A percentile compares a stretch with the other conserved stretches of the same genome.
These are phyloP conservation scores for Naganishia vaughanmartiniae DNA, from an alignment of 768 basidiomycete genomes.

Conservation along the genomic window DNA sequence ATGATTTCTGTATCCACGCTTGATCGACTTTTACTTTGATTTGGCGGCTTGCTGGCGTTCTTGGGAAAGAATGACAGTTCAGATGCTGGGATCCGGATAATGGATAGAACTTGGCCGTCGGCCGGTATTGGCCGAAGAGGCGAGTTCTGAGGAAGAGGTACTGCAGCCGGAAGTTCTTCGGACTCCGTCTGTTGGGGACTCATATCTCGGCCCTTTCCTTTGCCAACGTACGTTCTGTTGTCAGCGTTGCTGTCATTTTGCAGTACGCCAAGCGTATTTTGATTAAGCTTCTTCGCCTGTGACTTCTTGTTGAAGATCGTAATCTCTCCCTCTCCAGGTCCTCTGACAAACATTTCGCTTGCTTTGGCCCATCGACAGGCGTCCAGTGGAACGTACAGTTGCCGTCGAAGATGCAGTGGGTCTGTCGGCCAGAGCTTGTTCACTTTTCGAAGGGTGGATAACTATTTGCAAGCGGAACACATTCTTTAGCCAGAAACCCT, in stretches of 20 bases:
- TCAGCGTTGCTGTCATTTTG: not conserved
- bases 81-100: constrained; percentile 15
- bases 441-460: constrained; percentile 72
- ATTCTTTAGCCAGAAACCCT: not conserved
- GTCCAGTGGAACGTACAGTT: constrained; percentile 72
- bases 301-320: constrained; percentile 6
- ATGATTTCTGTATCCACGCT: not conserved
- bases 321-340: constrained; percentile 42
- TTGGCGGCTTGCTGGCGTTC: not conserved
- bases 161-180: not conserved
- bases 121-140: not conserved
- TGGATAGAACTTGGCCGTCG: not conserved
- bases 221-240: not conserved
- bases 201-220: constrained; percentile 6
- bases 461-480: constrained; percentile 37
- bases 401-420: constrained; percentile 78
- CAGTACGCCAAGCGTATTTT: no score
- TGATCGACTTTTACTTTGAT: not conserved
- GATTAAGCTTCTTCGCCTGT: not conserved
- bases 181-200: not conserved
- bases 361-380: constrained; percentile 50
- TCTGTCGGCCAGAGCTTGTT: constrained; percentile 95
- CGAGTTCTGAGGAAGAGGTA: not conserved
- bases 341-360: constrained; percentile 40
- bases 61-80: constrained; percentile 18